These are phyloP conservation scores for Astragalus glycyphyllos DNA, from an alignment of 306 rosid species.

Conservation along the genomic window DNA sequence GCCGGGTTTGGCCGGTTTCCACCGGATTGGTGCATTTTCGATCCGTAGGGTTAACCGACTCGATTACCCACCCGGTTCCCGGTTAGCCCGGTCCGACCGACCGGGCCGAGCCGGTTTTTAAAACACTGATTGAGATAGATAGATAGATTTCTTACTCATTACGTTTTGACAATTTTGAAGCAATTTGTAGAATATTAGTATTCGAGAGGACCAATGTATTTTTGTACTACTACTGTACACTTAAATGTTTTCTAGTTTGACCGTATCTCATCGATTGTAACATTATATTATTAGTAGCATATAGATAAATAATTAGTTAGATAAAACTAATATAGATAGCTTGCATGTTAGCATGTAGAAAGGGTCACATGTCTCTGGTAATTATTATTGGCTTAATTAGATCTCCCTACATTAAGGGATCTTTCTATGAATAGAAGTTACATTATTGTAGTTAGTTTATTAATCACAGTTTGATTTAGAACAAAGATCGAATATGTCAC, in stretches of 20 bases:
- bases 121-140: too few species aligned
- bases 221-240: constrained; percentile 8
- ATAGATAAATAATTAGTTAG: too few species aligned
- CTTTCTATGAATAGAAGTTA: constrained; percentile 11
- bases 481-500: not conserved
- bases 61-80: too few species aligned
- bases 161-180: constrained; percentile 14
- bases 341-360: constrained; percentile 38
- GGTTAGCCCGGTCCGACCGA: too few species aligned
- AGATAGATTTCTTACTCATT: constrained; percentile 25
- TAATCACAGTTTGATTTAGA: not conserved
- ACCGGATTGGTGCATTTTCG: too few species aligned
- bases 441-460: not conserved
- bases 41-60: too few species aligned
- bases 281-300: too few species aligned
- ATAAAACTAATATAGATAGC: not conserved
- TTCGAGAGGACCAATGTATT: constrained; percentile 33
- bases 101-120: too few species aligned
- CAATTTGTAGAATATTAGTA: not conserved
- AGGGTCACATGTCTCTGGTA: constrained; percentile 33
- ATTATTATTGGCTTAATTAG: not conserved
- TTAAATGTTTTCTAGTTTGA: constrained; percentile 17
- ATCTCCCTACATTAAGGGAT: constrained; percentile 18
- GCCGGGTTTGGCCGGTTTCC: too few species aligned
- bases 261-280: constrained; percentile 29